Evolutionary conservation across 768 basidiomycete species (phyloP).

Genomic region (Suillus decipiens): DNA sequence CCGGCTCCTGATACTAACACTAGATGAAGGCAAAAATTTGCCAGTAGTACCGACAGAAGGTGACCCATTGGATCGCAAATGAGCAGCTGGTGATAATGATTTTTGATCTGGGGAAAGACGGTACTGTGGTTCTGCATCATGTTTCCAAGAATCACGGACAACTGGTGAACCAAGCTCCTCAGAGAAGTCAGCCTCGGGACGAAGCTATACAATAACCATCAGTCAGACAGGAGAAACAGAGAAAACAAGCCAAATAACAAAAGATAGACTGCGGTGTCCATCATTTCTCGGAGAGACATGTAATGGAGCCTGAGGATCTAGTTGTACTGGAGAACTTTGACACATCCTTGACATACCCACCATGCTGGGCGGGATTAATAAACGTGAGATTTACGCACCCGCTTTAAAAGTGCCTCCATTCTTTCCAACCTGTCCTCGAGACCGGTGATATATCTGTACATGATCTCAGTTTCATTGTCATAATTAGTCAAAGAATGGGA

Average conservation of each 20-base stretch:
- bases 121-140: conserved; percentile 22
- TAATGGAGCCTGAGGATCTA: conserved; percentile 1
- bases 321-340: background rate
- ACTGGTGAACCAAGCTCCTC: conserved; percentile 64
- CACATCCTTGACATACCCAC: conserved; percentile 2
- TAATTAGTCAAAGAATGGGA: conserved; percentile 6
- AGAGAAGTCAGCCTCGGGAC: conserved; percentile 62
- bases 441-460: conserved; percentile 52
- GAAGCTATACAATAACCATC: conserved; percentile 44
- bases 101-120: conserved; percentile 23
- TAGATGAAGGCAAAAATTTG: conserved; percentile 11
- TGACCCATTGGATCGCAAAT: conserved; percentile 18
- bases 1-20: conserved; percentile 13
- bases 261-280: background rate
- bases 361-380: background rate
- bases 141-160: conserved; percentile 65
- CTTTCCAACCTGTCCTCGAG: conserved; percentile 62
- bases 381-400: conserved; percentile 37
- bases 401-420: conserved; percentile 53
- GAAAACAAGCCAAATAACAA: background rate
- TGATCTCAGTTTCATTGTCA: conserved; percentile 6
- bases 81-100: conserved; percentile 22
- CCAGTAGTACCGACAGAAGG: conserved; percentile 14
- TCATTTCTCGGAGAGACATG: background rate
- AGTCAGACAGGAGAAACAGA: background rate